Evolutionary conservation across 257 asterid genomes (phyloP), one percentile per base, ranked within the genome.

Genomic region (Leonotis leonurus): DNA sequence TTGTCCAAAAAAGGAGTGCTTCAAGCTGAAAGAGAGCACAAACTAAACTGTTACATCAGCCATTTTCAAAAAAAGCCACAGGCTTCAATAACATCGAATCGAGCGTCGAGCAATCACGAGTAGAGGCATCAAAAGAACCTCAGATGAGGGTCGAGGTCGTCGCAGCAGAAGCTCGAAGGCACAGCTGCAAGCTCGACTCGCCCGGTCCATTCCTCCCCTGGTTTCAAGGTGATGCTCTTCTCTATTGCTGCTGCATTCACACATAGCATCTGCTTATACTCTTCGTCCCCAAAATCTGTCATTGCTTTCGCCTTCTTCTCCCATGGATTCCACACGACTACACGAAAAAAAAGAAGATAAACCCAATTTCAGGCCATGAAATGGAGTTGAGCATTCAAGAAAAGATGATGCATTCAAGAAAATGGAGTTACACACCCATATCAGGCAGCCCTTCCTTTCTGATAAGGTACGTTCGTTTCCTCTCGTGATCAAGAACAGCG

Each of bases 311-410:
- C 75, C 56, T 85, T 91, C 81, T 86, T 91, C 35, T 86, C 96
- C 98, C 98, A 91, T 49, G 98, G 96, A 64, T 91, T 91, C 98
- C 98, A 91, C 59, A 91, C 96, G 65, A 74, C 98, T 91, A 45
- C 20, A 29, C 1, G 43, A 35, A 50, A 45, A 14, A n/a, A n/a
- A n/a, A n/a, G n/a, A n/a, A 12, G 7, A 59, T 6, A 37, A 32
- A 26, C 11, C 27, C 4, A 11, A 29, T 35, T 7, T 36, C 9
- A 53, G 30, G 30, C 30, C 40, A 63, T 20, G 52, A 32, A 29
- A 12, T 8, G 57, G 21, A 24, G 41, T 20, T 21, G 30, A 46
- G 32, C 3, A 21, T 29, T 43, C 24, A 17, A 32, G 52, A 14
- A 45, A 57, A 57, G 36, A 60, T 68, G 6, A 44, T 22, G 17